Conservation (phyloP, 2,329 filamentous ascomycete species). For the Fusarium napiforme region DNA sequence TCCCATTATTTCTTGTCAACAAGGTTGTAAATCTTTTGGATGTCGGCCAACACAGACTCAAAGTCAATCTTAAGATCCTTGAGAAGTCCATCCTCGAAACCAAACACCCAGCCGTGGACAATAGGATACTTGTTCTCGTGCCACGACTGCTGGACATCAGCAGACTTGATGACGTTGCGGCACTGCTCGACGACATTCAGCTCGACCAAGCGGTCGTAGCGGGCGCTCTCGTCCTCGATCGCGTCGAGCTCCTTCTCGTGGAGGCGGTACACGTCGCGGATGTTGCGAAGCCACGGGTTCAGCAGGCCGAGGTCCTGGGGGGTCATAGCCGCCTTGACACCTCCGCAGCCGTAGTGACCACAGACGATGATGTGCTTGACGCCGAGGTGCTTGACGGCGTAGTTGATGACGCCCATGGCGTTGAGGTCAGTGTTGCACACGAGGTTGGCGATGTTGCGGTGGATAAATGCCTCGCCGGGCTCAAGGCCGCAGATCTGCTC, state of each 20-base stretch:
- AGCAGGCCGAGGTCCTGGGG: conserved; percentile 75
- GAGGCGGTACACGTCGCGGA: conserved; percentile 78
- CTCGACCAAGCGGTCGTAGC: conserved; percentile 80
- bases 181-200: conserved; percentile 85
- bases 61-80: conserved; percentile 73
- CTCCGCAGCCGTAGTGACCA: conserved; percentile 82
- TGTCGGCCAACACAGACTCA: conserved; percentile 63
- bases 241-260: conserved; percentile 76
- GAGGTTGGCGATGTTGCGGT: conserved; percentile 95
- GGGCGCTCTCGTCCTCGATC: conserved; percentile 67
- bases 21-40: conserved; percentile 74
- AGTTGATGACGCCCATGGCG: conserved; percentile 85
- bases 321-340: conserved; percentile 79
- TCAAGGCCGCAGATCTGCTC: conserved; percentile 84
- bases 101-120: conserved; percentile 80
- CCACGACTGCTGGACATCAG: conserved; percentile 79
- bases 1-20: conserved; percentile 46
- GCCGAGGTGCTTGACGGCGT: conserved; percentile 82
- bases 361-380: conserved; percentile 85
- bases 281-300: conserved; percentile 80
- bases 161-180: conserved; percentile 82
- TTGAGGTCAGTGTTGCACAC: conserved; percentile 83
- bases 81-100: conserved; percentile 73
- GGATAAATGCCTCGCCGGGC: conserved; percentile 92
- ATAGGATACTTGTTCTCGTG: conserved; percentile 72